phyloP scores from a whole-genome alignment of 2,329 filamentous ascomycete species.

The Aureobasidium sp. region DNA sequence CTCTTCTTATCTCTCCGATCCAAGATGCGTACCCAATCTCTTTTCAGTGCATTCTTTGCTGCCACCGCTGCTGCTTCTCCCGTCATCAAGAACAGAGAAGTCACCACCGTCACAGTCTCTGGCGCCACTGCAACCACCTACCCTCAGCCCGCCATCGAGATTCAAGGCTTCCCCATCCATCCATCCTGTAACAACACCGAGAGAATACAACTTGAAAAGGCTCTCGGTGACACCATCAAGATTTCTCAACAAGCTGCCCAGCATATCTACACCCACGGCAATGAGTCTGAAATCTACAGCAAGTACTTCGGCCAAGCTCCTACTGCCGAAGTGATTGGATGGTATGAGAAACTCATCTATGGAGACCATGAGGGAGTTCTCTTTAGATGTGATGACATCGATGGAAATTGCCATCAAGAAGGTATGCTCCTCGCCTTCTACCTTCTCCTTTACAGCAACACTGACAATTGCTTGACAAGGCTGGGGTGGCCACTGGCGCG shows the following conservation, averaged over 20 bases:
- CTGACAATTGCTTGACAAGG: conserved; percentile 29
- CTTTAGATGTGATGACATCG: conserved; percentile 62
- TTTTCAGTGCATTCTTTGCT: not conserved
- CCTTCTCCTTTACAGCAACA: not conserved
- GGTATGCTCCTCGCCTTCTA: not conserved
- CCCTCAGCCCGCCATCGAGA: not conserved
- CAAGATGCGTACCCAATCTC: not conserved
- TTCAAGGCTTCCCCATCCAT: conserved; percentile 42
- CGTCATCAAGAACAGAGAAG: not conserved
- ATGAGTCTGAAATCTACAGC: conserved; percentile 49
- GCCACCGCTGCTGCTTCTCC: not conserved
- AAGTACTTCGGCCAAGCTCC: conserved; percentile 60
- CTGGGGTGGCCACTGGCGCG: conserved; percentile 62
- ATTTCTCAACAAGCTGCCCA: conserved; percentile 54
- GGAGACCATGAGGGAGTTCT: conserved; percentile 49
- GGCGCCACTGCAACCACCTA: not conserved
- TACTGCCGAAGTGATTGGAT: conserved; percentile 51
- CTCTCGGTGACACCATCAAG: conserved; percentile 49
- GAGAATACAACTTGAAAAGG: conserved; percentile 45
- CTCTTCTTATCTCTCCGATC: too few relatives aligned
- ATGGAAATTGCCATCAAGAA: conserved; percentile 47
- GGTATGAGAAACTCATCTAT: conserved; percentile 51
- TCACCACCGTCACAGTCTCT: conserved; percentile 5
- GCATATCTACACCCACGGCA: conserved; percentile 51
- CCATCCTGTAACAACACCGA: conserved; percentile 58